Evolutionary conservation across 108 stramenopile genomes (phyloP).

Genomic region (Nitzschia sp.): DNA sequence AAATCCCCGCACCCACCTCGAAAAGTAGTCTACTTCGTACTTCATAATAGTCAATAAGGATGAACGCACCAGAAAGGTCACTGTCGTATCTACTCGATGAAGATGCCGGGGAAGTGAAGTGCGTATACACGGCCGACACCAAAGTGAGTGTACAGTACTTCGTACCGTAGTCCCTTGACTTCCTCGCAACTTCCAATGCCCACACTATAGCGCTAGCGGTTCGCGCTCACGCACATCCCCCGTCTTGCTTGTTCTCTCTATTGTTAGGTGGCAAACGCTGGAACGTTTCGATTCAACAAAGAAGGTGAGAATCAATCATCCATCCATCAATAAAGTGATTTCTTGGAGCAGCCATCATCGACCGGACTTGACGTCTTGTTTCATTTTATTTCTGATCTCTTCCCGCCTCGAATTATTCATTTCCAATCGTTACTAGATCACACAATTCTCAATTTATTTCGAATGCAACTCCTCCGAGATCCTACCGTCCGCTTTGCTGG

Average conservation of each 20-base stretch:
- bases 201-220: too few relatives aligned
- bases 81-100: constrained; percentile 84
- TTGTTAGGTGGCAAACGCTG: constrained; percentile 70
- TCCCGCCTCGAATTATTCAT: neutral
- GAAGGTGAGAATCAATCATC: constrained; percentile 60
- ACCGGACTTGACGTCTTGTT: constrained; percentile 2
- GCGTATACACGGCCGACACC: constrained; percentile 84
- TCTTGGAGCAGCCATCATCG: too few relatives aligned
- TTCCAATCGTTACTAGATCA: constrained; percentile 66
- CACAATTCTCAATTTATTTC: constrained; percentile 91
- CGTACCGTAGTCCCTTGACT: too few relatives aligned
- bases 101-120: constrained; percentile 75
- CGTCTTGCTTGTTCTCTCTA: neutral
- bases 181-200: too few relatives aligned
- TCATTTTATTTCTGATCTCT: neutral
- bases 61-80: constrained; percentile 89
- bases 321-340: too few relatives aligned
- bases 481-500: constrained; percentile 88
- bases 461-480: constrained; percentile 93
- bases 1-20: too few relatives aligned
- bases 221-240: too few relatives aligned
- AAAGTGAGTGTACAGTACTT: too few relatives aligned
- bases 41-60: too few relatives aligned
- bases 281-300: constrained; percentile 94
- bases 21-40: too few relatives aligned